phyloP scores from a whole-genome alignment of 2,329 filamentous ascomycete species.

The Fusarium verticillioides region DNA sequence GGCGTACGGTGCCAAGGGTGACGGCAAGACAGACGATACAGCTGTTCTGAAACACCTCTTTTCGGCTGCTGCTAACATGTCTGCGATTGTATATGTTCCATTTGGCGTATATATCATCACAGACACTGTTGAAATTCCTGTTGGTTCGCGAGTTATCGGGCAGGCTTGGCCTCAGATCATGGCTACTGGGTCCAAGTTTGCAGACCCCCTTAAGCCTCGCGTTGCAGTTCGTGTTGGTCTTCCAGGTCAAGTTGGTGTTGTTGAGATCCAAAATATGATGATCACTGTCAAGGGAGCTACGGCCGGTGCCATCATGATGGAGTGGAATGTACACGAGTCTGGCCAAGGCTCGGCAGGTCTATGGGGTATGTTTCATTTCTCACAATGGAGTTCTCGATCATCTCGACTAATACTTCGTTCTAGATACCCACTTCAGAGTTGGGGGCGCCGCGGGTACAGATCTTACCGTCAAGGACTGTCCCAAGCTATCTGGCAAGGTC shows the following conservation, averaged over 20 bases:
- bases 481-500: slow-evolving; percentile 14
- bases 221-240: slow-evolving; percentile 68
- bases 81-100: slow-evolving; percentile 57
- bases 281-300: slow-evolving; percentile 68
- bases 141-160: slow-evolving; percentile 58
- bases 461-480: slow-evolving; percentile 37
- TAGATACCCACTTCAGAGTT: slow-evolving; percentile 60
- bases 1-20: slow-evolving; percentile 67
- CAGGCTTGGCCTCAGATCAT: slow-evolving; percentile 60
- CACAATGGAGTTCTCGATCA: not conserved
- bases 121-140: slow-evolving; percentile 58
- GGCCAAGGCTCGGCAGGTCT: slow-evolving; percentile 57
- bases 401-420: not conserved
- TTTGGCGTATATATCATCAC: slow-evolving; percentile 57
- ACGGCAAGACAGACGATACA: slow-evolving; percentile 74
- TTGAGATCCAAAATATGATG: slow-evolving; percentile 73
- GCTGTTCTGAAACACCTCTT: slow-evolving; percentile 47
- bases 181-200: slow-evolving; percentile 61
- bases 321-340: slow-evolving; percentile 68
- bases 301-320: slow-evolving; percentile 70
- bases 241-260: slow-evolving; percentile 64
- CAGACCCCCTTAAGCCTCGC: slow-evolving; percentile 62
- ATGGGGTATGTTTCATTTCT: slow-evolving; percentile 52
- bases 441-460: slow-evolving; percentile 46
- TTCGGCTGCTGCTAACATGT: slow-evolving; percentile 43